Conservation (phyloP, 176 grass and related monocot genomes). For the Raddia guianensis region DNA sequence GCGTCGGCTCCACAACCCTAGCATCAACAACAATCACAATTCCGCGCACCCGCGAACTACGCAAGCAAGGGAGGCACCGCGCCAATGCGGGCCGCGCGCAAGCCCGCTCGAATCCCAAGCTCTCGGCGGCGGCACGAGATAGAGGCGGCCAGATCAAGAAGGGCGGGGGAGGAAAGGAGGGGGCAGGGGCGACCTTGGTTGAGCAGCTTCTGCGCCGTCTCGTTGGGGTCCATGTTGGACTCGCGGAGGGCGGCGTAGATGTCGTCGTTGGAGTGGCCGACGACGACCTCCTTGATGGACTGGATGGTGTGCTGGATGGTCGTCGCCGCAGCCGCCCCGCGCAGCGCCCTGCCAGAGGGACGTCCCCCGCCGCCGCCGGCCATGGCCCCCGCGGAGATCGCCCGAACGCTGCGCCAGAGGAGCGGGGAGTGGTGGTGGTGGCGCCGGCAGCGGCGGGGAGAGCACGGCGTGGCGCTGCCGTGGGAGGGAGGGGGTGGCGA, state of each 20-base stretch:
- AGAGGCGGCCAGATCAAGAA: conserved; percentile 28
- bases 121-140: conserved; percentile 25
- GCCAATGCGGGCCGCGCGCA: conserved; percentile 25
- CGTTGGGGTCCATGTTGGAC: conserved; percentile 92
- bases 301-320: conserved; percentile 63
- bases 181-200: conserved; percentile 56
- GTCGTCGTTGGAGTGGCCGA: conserved; percentile 78
- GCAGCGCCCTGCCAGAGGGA: conserved; percentile 23
- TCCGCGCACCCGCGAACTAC: not conserved
- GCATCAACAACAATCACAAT: conserved; percentile 2
- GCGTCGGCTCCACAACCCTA: conserved; percentile 44
- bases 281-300: conserved; percentile 92
- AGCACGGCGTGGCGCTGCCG: too few relatives aligned
- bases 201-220: conserved; percentile 90
- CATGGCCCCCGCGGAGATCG: conserved; percentile 50
- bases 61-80: not conserved
- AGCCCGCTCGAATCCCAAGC: conserved; percentile 35
- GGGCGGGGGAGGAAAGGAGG: not conserved
- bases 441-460: too few relatives aligned
- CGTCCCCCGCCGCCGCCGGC: conserved; percentile 43
- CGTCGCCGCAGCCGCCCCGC: conserved; percentile 33
- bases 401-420: conserved; percentile 43
- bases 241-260: conserved; percentile 76
- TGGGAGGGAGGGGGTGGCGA: too few relatives aligned
- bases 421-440: conserved; percentile 34